These are phyloP conservation scores for Aspergillus asperescens DNA, from an alignment of 495 filamentous ascomycete species.

Conservation along the genomic window DNA sequence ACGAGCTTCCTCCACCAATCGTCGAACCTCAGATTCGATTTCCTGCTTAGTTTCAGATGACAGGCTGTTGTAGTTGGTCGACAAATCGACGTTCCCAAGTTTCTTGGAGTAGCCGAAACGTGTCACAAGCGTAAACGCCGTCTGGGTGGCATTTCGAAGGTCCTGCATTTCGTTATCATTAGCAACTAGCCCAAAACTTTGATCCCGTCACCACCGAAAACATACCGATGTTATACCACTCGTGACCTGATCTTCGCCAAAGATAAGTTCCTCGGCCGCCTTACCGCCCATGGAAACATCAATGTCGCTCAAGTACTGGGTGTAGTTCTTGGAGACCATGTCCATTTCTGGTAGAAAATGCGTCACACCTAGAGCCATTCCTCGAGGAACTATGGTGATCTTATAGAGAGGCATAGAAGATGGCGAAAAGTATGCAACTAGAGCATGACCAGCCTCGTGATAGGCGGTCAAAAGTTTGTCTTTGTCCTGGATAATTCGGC, in stretches of 20 bases:
- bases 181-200: background rate
- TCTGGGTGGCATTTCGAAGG: slow-evolving; percentile 69
- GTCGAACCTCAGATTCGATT: slow-evolving; percentile 82
- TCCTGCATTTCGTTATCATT: slow-evolving; percentile 51
- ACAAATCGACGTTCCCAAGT: slow-evolving; percentile 84
- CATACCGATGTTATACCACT: slow-evolving; percentile 72
- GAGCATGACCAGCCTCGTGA: slow-evolving; percentile 92
- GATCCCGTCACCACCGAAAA: slow-evolving; percentile 8
- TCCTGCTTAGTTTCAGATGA: slow-evolving; percentile 77
- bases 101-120: slow-evolving; percentile 80
- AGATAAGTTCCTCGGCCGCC: slow-evolving; percentile 89
- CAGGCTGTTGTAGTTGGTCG: slow-evolving; percentile 68
- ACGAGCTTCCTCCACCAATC: slow-evolving; percentile 75
- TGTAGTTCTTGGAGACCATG: slow-evolving; percentile 70
- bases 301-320: slow-evolving; percentile 63
- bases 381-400: slow-evolving; percentile 91
- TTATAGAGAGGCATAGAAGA: slow-evolving; percentile 79
- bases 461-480: slow-evolving; percentile 90
- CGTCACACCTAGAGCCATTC: slow-evolving; percentile 78
- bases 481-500: slow-evolving; percentile 79
- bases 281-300: slow-evolving; percentile 87
- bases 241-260: slow-evolving; percentile 79
- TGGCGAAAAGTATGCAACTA: slow-evolving; percentile 76
- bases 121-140: slow-evolving; percentile 82
- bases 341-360: slow-evolving; percentile 84